phyloP scores from a whole-genome alignment of 2,329 filamentous ascomycete species.

The Colletotrichum tanaceti region DNA sequence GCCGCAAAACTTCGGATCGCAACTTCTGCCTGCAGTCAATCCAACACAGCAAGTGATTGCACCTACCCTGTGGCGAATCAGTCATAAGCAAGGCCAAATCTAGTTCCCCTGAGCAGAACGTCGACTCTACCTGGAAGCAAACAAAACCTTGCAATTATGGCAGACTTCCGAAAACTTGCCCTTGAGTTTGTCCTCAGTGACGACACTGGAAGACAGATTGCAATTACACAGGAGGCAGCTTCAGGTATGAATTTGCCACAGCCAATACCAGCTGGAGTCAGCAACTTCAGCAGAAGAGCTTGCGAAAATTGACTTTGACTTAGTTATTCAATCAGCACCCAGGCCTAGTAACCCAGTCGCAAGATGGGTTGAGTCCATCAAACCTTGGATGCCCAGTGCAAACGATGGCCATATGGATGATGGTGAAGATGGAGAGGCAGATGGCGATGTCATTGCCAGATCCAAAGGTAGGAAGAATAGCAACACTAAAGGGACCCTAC shows the following conservation, averaged over 20 bases:
- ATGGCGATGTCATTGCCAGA: conserved; percentile 64
- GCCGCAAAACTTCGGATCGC: background rate
- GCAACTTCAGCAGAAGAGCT: background rate
- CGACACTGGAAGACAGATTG: conserved; percentile 54
- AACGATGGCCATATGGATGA: conserved; percentile 51
- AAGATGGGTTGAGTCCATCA: conserved; percentile 67
- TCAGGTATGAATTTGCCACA: conserved; percentile 47
- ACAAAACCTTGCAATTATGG: conserved; percentile 53
- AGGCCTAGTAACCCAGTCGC: conserved; percentile 60
- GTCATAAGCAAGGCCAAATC: background rate
- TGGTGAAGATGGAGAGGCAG: conserved; percentile 55
- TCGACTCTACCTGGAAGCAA: background rate
- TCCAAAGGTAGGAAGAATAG: conserved; percentile 57
- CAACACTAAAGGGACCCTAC: background rate
- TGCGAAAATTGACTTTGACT: conserved; percentile 34
- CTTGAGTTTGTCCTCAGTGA: conserved; percentile 66
- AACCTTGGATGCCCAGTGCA: conserved; percentile 63
- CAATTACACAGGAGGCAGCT: conserved; percentile 60
- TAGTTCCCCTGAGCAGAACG: background rate
- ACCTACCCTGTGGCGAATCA: too few relatives aligned
- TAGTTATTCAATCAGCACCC: conserved; percentile 59
- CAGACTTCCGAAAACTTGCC: conserved; percentile 63
- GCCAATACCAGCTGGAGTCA: background rate
- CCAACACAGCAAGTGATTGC: too few relatives aligned
- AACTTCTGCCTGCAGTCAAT: background rate